These are phyloP conservation scores for Microsporum canis DNA, from an alignment of 2,329 filamentous ascomycete species.

Conservation along the genomic window DNA sequence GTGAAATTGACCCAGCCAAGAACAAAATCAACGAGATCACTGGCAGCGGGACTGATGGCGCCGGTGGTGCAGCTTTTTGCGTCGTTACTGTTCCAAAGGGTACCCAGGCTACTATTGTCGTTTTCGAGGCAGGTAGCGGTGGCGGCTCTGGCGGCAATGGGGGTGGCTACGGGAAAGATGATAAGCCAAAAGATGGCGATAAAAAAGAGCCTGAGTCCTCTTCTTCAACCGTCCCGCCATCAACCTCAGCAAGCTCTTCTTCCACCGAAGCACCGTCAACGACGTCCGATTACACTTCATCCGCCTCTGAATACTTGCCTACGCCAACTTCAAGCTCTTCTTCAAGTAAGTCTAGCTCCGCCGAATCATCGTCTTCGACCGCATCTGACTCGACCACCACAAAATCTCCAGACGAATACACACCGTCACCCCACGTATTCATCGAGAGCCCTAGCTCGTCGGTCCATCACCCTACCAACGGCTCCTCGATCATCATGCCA, in stretches of 20 bases:
- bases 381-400: slow-evolving; percentile 5
- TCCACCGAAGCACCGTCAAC: slow-evolving; percentile 12
- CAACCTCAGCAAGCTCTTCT: slow-evolving; percentile 10
- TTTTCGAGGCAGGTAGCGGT: slow-evolving; percentile 40
- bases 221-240: neutral
- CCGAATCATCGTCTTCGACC: slow-evolving; percentile 3
- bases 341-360: slow-evolving; percentile 5
- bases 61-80: slow-evolving; percentile 59
- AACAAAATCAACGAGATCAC: slow-evolving; percentile 48
- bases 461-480: slow-evolving; percentile 7
- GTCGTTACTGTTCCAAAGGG: slow-evolving; percentile 64
- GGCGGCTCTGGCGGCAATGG: slow-evolving; percentile 20
- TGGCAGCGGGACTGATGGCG: slow-evolving; percentile 49
- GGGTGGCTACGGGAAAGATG: neutral
- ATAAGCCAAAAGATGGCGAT: neutral
- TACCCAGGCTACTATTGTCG: slow-evolving; percentile 54
- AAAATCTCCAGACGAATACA: slow-evolving; percentile 5
- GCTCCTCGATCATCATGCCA: slow-evolving; percentile 9
- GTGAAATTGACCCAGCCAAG: slow-evolving; percentile 53
- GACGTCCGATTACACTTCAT: slow-evolving; percentile 14
- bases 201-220: neutral
- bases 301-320: slow-evolving; percentile 15
- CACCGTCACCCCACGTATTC: slow-evolving; percentile 9
- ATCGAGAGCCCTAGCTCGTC: slow-evolving; percentile 11
- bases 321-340: slow-evolving; percentile 12